Evolutionary conservation across 176 grass and related monocot genomes (phyloP).

Genomic region (Musa schizocarpa): DNA sequence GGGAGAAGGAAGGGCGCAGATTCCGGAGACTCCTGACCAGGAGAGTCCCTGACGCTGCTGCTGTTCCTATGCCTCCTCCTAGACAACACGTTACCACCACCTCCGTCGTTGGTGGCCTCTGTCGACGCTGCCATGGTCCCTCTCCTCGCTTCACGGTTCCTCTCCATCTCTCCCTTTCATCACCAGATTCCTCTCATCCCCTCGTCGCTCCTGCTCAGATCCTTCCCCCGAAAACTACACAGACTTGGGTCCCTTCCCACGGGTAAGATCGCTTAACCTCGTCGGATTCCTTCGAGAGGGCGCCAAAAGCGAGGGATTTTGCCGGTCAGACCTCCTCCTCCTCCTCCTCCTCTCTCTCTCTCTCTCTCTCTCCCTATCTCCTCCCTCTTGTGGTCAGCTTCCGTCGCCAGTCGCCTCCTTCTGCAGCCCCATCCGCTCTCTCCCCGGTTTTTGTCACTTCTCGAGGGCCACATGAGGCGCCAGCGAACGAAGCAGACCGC

Average conservation of each 20-base stretch:
- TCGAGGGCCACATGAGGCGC: slow-evolving; percentile 3
- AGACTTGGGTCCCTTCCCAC: background rate
- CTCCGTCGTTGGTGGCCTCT: slow-evolving; percentile 25
- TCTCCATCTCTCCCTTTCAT: slow-evolving; percentile 2
- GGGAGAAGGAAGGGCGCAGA: background rate
- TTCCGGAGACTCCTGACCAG: slow-evolving; percentile 19
- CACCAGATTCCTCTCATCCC: background rate
- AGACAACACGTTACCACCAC: slow-evolving; percentile 38
- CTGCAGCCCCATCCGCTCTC: slow-evolving; percentile 14
- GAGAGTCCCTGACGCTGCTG: slow-evolving; percentile 25
- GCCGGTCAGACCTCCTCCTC: background rate
- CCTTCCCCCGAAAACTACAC: background rate
- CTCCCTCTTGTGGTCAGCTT: slow-evolving; percentile 23
- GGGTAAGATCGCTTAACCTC: background rate
- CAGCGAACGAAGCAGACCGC: slow-evolving; percentile 35
- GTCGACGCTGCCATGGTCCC: slow-evolving; percentile 7
- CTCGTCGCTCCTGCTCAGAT: background rate
- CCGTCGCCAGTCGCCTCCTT: slow-evolving; percentile 38
- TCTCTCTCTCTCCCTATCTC: slow-evolving; percentile 3
- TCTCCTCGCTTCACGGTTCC: slow-evolving; percentile 14
- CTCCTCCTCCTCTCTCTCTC: slow-evolving; percentile 5
- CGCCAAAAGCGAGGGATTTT: background rate
- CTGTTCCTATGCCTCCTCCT: slow-evolving; percentile 51
- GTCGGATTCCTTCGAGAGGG: background rate
- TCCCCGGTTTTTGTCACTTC: background rate